phyloP scores from a whole-genome alignment of 2,329 filamentous ascomycete genomes.

The Ophiosphaerella korrae region DNA sequence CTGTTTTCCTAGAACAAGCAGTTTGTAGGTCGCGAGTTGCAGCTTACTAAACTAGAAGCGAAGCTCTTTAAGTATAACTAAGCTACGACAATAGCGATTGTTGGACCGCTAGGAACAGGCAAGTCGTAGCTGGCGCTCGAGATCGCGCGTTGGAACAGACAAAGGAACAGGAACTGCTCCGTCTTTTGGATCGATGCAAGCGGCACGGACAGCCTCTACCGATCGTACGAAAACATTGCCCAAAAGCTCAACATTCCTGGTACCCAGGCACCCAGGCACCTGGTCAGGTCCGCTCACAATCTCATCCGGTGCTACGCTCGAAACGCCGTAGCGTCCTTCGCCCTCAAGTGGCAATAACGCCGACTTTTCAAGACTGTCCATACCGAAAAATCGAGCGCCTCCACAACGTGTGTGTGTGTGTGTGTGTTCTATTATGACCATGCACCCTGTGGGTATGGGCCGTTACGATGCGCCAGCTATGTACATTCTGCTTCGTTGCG shows the following conservation, averaged over 20 bases:
- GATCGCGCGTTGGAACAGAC: conserved; percentile 47
- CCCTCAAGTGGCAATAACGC: too few species aligned
- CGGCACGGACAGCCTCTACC: conserved; percentile 19
- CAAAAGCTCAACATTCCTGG: conserved; percentile 23
- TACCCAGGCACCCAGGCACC: too few species aligned
- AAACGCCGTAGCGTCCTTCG: too few species aligned
- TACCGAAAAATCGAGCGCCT: too few species aligned
- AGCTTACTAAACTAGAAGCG: conserved; percentile 33
- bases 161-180: conserved; percentile 43
- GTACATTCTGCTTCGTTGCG: too few species aligned
- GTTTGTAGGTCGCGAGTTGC: conserved; percentile 32
- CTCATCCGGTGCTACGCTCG: too few species aligned
- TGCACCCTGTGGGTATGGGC: too few species aligned
- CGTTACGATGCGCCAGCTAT: too few species aligned
- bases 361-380: too few species aligned
- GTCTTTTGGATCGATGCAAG: conserved; percentile 54
- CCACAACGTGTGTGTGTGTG: too few species aligned
- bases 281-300: too few species aligned
- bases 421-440: too few species aligned
- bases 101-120: conserved; percentile 23
- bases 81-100: conserved; percentile 21
- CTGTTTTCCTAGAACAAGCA: conserved; percentile 31
- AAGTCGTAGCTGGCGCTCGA: conserved; percentile 40
- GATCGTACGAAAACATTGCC: background rate
- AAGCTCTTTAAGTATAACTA: conserved; percentile 24